Evolutionary conservation across 306 rosid species (phyloP), one percentile per base, ranked within the genome.

Genomic region (Arachis stenosperma): DNA sequence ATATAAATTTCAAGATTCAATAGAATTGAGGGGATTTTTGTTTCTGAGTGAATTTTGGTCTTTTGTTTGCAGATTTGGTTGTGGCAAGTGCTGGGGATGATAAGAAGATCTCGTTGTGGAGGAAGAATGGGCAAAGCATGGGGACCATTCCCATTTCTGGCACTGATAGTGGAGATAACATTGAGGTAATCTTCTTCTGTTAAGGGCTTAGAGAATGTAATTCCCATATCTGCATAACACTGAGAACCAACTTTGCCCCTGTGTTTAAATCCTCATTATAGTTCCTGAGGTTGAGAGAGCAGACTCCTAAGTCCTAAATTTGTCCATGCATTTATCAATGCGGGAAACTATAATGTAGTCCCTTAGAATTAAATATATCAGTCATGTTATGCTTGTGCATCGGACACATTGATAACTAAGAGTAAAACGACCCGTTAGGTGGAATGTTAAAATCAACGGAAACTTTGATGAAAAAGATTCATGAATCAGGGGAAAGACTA

Each of bases 21-120:
- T 17, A n/a, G 27, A 43, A 10, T 73, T 30, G 13, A 33, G 33
- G 9, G 2, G n/a, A 1, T 8, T 47, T 30, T 44, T 58, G 40
- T 29, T 64, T 66, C 44, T 54, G 53, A 46, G 53, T 65, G 68
- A 83, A 30, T 29, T 71, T 39, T 77, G 51, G 17, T 52, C 37
- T 52, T 52, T 75, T 69, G 7, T 53, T 43, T 27, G 56, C 83
- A 95, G 99, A 95, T 87, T 84, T 95, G 86, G 97, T 92, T 76
- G 93, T 90, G 87, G 99, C 95, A 46, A 90, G 99, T 85, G 98
- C 96, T 57, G 99, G 98, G 61, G 99, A 95, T 58, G 99, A 95
- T 67, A 90, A 86, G 89, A 90, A 84, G 97, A 91, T 95, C 69
- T 95, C 98, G 0, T 59, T 95, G 78, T 90, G 97, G 96, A 84